Base-by-base conservation (phyloP, 176 grass and related monocot species). In the Olyra latifolia region DNA sequence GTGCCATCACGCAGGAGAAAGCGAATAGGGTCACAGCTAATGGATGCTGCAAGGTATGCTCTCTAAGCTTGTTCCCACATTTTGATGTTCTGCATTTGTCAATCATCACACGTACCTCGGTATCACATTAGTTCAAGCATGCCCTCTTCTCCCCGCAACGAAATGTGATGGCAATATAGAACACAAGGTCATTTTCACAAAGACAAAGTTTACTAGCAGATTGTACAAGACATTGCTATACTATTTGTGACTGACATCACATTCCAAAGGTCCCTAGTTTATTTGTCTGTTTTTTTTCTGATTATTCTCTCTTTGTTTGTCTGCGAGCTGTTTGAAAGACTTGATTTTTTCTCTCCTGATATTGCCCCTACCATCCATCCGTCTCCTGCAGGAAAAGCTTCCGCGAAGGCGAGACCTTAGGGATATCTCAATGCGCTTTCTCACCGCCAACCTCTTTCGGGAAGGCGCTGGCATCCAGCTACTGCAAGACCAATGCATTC, bases 31-130 rank as follows among this genome's bases (percentile, higher is more conserved):
- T 91, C 92, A 28, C 78, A 88, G 69, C 80, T 98, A 20, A 70
- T 98, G 76, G 92, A 95, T 74, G 87, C 87, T 10, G 88, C 90
- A 62, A 88, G 95, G 92, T 93, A 79, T n/a, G 40, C 60, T 79
- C 20, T 47, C 27, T 23, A 64, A 19, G 29, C 35, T 35, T 55
- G 6, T 56, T 58, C 56, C 6, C 23, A 17, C 8, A 29, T 78
- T 25, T 66, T 79, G 29, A 44, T 32, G 7, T 23, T 29, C 8
- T 22, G 8, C 54, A 27, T 85, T 72, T 35, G 32, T 35, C 32
- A 35, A 35, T 35, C 11, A 25, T 29, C 12, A 1, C 58, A n/a
- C 10, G 47, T 54, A 49, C 1, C 32, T 53, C 44, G 49, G 38
- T 6, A 69, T 25, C 15, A 43, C 59, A 46, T 62, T 39, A 20